Evolutionary conservation across 306 rosid species (phyloP).

Genomic region (Fragaria ananassa): DNA sequence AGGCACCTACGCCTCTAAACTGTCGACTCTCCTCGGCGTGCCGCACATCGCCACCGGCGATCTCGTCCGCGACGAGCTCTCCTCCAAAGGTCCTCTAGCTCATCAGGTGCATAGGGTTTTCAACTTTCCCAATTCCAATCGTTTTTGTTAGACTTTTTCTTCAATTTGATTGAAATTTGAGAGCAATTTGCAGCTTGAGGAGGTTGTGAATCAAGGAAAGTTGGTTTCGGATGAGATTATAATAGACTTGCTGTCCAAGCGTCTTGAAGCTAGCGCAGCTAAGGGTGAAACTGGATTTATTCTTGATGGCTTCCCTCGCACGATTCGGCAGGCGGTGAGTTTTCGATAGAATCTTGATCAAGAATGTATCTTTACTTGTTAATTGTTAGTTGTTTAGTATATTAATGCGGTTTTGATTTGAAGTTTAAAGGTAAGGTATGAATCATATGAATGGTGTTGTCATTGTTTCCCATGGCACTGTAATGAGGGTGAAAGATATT

Average conservation of each 20-base stretch:
- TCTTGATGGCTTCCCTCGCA: conserved; percentile 54
- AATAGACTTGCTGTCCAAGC: conserved; percentile 41
- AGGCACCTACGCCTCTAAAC: conserved; percentile 52
- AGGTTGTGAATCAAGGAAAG: conserved; percentile 43
- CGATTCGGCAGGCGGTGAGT: conserved; percentile 47
- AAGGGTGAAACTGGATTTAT: conserved; percentile 47
- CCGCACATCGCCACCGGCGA: conserved; percentile 57
- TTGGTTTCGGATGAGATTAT: conserved; percentile 53
- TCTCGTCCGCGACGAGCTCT: conserved; percentile 55
- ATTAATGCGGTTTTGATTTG: neutral
- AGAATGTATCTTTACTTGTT: neutral
- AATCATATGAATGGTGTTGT: neutral
- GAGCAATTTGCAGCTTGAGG: conserved; percentile 34
- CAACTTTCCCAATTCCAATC: neutral
- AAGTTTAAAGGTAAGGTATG: neutral
- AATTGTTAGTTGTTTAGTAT: neutral
- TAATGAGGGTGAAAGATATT: neutral
- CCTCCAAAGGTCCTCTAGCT: conserved; percentile 43
- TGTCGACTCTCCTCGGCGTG: conserved; percentile 41
- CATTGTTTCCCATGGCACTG: neutral
- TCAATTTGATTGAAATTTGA: neutral
- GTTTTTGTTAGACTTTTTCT: neutral
- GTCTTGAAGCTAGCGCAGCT: conserved; percentile 35
- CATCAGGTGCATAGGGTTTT: conserved; percentile 31
- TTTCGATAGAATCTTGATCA: neutral